Percentiles rank a stretch among this genome's conserved stretches.
phyloP scores from a whole-genome alignment of 768 basidiomycete genomes.

The Russula sp. region DNA sequence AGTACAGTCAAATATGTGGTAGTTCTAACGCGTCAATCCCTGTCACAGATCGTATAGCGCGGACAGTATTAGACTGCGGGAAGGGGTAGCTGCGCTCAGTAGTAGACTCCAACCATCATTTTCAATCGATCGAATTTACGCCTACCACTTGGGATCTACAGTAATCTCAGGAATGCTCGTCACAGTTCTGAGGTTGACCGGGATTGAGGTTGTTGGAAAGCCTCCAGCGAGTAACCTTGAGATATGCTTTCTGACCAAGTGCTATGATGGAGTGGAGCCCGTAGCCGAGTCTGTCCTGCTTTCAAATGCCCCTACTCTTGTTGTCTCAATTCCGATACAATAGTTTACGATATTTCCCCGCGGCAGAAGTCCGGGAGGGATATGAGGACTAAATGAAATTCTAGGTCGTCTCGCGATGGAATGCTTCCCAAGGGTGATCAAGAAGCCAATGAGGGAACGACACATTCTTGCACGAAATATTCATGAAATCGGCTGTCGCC shows the following conservation, averaged over 20 bases:
- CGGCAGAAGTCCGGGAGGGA: neutral
- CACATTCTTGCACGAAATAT: slow-evolving; percentile 77
- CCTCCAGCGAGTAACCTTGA: neutral
- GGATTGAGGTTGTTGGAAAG: neutral
- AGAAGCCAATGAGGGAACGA: slow-evolving; percentile 32
- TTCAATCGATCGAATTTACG: too few relatives aligned
- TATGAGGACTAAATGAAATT: neutral
- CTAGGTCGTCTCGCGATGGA: neutral
- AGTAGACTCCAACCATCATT: too few relatives aligned
- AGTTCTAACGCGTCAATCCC: neutral
- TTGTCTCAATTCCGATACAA: neutral
- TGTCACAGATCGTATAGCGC: neutral
- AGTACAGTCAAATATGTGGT: neutral
- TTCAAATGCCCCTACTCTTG: neutral
- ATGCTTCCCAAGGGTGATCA: neutral
- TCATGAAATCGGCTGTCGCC: slow-evolving; percentile 85
- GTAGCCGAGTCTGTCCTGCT: neutral
- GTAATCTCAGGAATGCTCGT: too few relatives aligned
- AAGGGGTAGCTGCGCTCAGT: too few relatives aligned
- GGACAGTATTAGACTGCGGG: neutral
- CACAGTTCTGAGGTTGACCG: too few relatives aligned
- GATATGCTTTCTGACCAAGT: too few relatives aligned
- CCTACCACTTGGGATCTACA: too few relatives aligned
- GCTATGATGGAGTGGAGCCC: too few relatives aligned
- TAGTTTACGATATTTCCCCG: too few relatives aligned